Percentiles rank a stretch among this genome's conserved stretches.
These are phyloP conservation scores for Aspergillus persii DNA, from an alignment of 2,329 filamentous ascomycete species.

Conservation along the genomic window DNA sequence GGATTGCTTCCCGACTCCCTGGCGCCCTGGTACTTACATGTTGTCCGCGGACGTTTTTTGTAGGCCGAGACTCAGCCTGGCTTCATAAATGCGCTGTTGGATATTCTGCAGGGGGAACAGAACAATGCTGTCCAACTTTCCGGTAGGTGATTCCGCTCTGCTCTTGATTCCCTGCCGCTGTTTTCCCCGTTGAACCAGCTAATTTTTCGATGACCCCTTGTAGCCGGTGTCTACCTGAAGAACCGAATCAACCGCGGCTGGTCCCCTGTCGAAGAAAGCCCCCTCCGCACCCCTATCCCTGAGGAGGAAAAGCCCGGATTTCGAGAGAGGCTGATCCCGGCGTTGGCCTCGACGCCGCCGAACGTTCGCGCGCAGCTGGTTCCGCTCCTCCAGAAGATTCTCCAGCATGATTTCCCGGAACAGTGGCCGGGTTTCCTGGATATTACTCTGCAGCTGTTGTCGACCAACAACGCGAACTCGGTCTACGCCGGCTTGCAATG, in stretches of 20 bases:
- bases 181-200: constrained; percentile 3
- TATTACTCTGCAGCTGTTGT: constrained; percentile 83
- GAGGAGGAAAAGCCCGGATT: constrained; percentile 88
- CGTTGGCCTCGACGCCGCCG: constrained; percentile 75
- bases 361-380: constrained; percentile 90
- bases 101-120: constrained; percentile 86
- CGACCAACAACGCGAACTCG: constrained; percentile 78
- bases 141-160: constrained; percentile 59
- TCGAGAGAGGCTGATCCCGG: constrained; percentile 81
- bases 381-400: constrained; percentile 90
- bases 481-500: constrained; percentile 94
- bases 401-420: constrained; percentile 91
- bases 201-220: constrained; percentile 12
- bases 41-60: constrained; percentile 13
- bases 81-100: constrained; percentile 85
- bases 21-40: neutral
- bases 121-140: constrained; percentile 81
- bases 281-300: constrained; percentile 70
- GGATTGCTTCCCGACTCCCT: constrained; percentile 5
- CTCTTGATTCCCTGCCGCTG: constrained; percentile 6
- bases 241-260: constrained; percentile 94
- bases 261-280: constrained; percentile 72
- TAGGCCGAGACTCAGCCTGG: constrained; percentile 88
- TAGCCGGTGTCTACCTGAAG: constrained; percentile 96
- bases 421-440: constrained; percentile 95